Evolutionary conservation across 1,284 basidiomycete genomes (phyloP), one percentile per base, ranked within the genome.

Genomic region (Cutaneotrichosporon dermatis): DNA sequence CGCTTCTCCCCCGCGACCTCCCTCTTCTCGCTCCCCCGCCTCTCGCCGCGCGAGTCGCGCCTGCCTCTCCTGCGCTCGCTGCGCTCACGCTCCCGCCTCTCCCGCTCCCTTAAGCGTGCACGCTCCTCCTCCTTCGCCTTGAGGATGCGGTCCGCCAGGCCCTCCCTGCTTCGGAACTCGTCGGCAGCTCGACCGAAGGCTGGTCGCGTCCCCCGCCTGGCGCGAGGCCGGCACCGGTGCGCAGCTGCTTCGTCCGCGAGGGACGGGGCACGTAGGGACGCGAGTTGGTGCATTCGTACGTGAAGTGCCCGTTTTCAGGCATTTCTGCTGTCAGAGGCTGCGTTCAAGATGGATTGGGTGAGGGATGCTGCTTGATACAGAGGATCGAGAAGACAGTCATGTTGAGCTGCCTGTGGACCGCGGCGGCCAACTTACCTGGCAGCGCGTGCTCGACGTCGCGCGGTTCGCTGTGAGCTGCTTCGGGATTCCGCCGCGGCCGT

Each of bases 221-320:
- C 3, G 64, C 64, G 7, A 41, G 33, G 2, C 43, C 54, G 6
- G 43, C 51, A 35, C 61, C 66, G 40, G 59, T 59, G 37, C 55
- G 41, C 13, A 79, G 64, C 54, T 74, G 71, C 55, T 78, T 71
- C 0, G 72, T 67, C 4, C 76, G 69, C 3, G 72, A 72, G 10
- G 74, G 74, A 11, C 78, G 62, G 11, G 78, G 61, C 6, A 69
- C 65, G 59, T 79, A 79, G 2, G 75, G 73, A 4, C 67, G 63
- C 7, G 76, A 50, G 55, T 73, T 72, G 49, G 65, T 68, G 64
- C 78, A 79, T 66, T 79, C 71, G 68, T 76, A 79, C 5, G 78
- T 78, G 60, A 73, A 69, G 67, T 79, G 75, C 4, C 75, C 76
- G 69, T 62, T 52, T 75, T 73, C 15, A 75, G 72, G 65, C 75